Conservation (phyloP, 345 rosid species). For the Brassica incana region DNA sequence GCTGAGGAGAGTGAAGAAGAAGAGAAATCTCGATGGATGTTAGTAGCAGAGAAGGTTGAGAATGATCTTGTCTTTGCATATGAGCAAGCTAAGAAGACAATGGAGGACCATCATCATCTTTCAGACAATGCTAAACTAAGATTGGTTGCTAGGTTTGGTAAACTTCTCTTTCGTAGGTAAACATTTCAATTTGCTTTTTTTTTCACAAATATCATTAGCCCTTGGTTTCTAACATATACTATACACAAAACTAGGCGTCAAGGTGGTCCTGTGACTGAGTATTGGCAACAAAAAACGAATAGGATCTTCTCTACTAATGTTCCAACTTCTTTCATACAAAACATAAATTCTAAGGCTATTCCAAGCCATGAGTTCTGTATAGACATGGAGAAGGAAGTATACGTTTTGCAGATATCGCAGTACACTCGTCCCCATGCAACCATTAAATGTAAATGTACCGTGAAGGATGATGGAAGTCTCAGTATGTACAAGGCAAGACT, state of each 20-base stretch:
- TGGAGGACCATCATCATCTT: neutral
- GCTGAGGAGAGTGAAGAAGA: conserved; percentile 24
- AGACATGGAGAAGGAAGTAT: conserved; percentile 45
- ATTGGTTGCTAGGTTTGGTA: conserved; percentile 66
- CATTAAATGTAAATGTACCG: conserved; percentile 58
- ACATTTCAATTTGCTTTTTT: neutral
- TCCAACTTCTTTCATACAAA: conserved; percentile 44
- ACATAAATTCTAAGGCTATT: conserved; percentile 37
- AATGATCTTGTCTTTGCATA: conserved; percentile 49
- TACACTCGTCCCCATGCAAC: conserved; percentile 24
- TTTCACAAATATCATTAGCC: neutral
- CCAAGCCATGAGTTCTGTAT: conserved; percentile 41
- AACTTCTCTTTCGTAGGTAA: conserved; percentile 46
- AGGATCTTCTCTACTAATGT: conserved; percentile 42
- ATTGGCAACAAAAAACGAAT: conserved; percentile 20
- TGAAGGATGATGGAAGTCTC: conserved; percentile 46
- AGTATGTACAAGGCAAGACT: conserved; percentile 48
- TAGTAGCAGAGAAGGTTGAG: conserved; percentile 48
- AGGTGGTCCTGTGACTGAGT: conserved; percentile 17
- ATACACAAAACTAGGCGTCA: neutral
- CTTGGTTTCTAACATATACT: neutral
- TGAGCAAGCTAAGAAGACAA: conserved; percentile 36
- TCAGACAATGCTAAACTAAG: conserved; percentile 38
- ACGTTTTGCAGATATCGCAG: conserved; percentile 45
- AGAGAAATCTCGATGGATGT: conserved; percentile 43